A percentile compares a stretch with the other conserved stretches of the same genome.
phyloP scores from a whole-genome alignment of 2,329 filamentous ascomycete species.

The Rutstroemia sp. region DNA sequence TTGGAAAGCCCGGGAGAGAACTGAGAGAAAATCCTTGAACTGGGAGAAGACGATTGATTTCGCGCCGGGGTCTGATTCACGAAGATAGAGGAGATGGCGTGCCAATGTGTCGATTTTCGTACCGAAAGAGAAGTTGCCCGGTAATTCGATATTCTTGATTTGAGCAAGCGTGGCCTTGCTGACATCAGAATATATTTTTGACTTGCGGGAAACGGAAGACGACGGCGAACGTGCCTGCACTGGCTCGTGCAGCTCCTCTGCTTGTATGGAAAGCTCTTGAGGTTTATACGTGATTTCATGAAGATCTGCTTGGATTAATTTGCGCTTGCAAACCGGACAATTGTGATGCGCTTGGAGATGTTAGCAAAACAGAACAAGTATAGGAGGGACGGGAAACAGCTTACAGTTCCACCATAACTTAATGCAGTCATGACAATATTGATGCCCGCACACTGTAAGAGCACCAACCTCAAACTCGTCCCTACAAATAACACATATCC shows the following conservation, averaged over 20 bases:
- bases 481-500: conserved; percentile 83
- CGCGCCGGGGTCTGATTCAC: conserved; percentile 73
- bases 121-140: conserved; percentile 61
- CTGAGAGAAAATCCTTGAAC: conserved; percentile 71
- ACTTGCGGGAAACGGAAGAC: conserved; percentile 24
- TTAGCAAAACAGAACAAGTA: background rate
- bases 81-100: conserved; percentile 78
- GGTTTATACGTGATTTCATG: conserved; percentile 83
- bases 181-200: conserved; percentile 69
- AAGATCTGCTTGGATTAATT: conserved; percentile 58
- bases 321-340: conserved; percentile 62
- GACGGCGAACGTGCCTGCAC: conserved; percentile 21
- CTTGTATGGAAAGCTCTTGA: conserved; percentile 60
- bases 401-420: conserved; percentile 56
- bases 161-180: conserved; percentile 62
- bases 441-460: conserved; percentile 82
- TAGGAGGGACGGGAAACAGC: background rate
- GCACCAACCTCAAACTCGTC: conserved; percentile 68
- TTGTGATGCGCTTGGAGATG: conserved; percentile 5
- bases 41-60: conserved; percentile 96
- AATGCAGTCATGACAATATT: conserved; percentile 87
- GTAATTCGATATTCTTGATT: conserved; percentile 75
- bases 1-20: conserved; percentile 63
- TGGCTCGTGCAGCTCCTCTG: conserved; percentile 38
- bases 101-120: conserved; percentile 84